These are phyloP conservation scores for Favolaschia claudopus DNA, from an alignment of 768 basidiomycete species.

Conservation along the genomic window DNA sequence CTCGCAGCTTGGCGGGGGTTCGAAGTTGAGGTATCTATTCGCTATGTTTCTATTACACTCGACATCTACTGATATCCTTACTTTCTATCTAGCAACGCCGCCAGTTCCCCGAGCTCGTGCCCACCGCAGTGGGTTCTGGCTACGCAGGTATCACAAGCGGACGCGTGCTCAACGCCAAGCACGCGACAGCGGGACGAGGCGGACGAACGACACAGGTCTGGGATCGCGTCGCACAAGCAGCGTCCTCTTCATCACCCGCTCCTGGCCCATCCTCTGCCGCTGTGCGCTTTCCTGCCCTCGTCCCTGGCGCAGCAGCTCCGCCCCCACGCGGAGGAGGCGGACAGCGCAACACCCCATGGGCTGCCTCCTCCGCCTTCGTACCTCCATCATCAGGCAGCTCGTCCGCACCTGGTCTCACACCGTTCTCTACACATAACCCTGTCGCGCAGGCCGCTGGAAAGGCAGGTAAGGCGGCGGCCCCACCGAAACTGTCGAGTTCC, in stretches of 20 bases:
- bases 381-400: conserved; percentile 34
- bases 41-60: not conserved
- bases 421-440: conserved; percentile 16
- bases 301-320: conserved; percentile 18
- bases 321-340: conserved; percentile 44
- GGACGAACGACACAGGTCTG: conserved; percentile 72
- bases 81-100: conserved; percentile 69
- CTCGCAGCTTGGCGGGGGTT: conserved; percentile 85
- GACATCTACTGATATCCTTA: not conserved
- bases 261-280: conserved; percentile 27
- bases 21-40: conserved; percentile 70
- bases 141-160: conserved; percentile 86
- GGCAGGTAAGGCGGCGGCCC: conserved; percentile 29
- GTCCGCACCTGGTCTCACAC: conserved; percentile 26
- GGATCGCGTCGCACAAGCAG: conserved; percentile 90
- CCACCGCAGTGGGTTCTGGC: conserved; percentile 63
- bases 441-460: conserved; percentile 9
- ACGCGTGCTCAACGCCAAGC: conserved; percentile 84
- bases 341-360: conserved; percentile 70
- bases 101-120: conserved; percentile 82
- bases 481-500: conserved; percentile 58
- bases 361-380: conserved; percentile 39
- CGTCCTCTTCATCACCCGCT: conserved; percentile 52
- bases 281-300: conserved; percentile 47
- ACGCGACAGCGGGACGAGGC: conserved; percentile 68